Conservation (phyloP, 371 early-diverging fungal species). For the Syncephalis fuscata region DNA sequence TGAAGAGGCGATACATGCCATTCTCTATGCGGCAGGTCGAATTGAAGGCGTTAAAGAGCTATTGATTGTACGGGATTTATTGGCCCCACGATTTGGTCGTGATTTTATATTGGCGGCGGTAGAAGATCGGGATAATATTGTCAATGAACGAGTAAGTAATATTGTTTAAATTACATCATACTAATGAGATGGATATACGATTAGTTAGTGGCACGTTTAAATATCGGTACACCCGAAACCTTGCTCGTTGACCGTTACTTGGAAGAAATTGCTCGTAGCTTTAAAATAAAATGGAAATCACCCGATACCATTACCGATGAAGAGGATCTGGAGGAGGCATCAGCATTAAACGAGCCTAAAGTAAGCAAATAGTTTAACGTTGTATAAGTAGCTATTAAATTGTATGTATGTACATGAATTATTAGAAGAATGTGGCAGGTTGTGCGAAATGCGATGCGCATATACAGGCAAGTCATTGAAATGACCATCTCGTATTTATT, state of each 20-base stretch:
- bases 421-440: no score
- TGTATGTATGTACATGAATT: conserved; percentile 4
- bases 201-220: conserved; percentile 13
- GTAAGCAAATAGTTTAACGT: no score
- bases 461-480: no score
- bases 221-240: conserved; percentile 58
- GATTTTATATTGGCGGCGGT: conserved; percentile 60
- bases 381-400: no score
- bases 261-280: conserved; percentile 72
- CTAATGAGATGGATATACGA: not conserved
- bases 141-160: conserved; percentile 47
- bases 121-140: conserved; percentile 54
- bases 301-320: conserved; percentile 4
- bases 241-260: conserved; percentile 72
- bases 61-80: conserved; percentile 51
- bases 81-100: conserved; percentile 65
- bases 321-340: conserved; percentile 12
- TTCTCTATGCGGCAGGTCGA: conserved; percentile 81
- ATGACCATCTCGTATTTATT: no score
- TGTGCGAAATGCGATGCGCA: no score
- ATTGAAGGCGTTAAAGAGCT: conserved; percentile 71
- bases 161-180: not conserved
- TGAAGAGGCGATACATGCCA: conserved; percentile 67
- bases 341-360: no score
- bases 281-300: conserved; percentile 56